These are phyloP conservation scores for Neofusicoccum cordaticola DNA, from an alignment of 2,329 filamentous ascomycete genomes.

Conservation along the genomic window DNA sequence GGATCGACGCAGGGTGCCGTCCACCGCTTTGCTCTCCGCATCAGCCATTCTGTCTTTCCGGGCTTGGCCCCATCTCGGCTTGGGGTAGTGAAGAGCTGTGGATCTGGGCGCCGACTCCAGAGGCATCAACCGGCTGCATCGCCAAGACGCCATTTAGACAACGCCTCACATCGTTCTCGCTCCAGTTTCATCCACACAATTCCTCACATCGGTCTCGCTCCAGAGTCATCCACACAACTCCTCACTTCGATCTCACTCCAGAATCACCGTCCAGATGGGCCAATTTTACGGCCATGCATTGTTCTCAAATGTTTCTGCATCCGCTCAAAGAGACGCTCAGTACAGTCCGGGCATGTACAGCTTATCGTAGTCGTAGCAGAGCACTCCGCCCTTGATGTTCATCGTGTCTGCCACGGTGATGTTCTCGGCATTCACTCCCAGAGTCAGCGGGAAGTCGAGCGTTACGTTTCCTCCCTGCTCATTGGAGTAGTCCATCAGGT, in stretches of 20 bases:
- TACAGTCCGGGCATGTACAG: not conserved
- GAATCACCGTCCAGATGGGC: too few relatives aligned
- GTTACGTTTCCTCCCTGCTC: constrained; percentile 11
- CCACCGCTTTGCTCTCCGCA: not conserved
- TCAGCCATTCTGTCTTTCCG: not conserved
- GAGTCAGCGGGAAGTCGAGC: constrained; percentile 7
- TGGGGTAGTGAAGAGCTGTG: too few relatives aligned
- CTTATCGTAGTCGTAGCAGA: constrained; percentile 18
- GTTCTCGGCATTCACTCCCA: constrained; percentile 14
- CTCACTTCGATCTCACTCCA: too few relatives aligned
- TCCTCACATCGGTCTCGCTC: too few relatives aligned
- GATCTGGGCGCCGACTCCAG: too few relatives aligned
- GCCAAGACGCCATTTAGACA: too few relatives aligned
- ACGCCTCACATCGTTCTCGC: too few relatives aligned
- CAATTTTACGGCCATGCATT: too few relatives aligned
- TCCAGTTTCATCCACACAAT: too few relatives aligned
- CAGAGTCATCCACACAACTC: too few relatives aligned
- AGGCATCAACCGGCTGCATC: too few relatives aligned
- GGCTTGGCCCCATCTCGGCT: not conserved
- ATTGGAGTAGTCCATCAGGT: constrained; percentile 17
- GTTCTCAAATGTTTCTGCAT: not conserved
- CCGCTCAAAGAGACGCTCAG: not conserved
- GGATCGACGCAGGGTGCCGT: not conserved
- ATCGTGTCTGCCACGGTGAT: constrained; percentile 14
- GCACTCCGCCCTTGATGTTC: constrained; percentile 16